Percentiles rank a stretch among this genome's conserved stretches.
Conservation (phyloP, 345 rosid genomes). For the Eucalyptus cloeziana region DNA sequence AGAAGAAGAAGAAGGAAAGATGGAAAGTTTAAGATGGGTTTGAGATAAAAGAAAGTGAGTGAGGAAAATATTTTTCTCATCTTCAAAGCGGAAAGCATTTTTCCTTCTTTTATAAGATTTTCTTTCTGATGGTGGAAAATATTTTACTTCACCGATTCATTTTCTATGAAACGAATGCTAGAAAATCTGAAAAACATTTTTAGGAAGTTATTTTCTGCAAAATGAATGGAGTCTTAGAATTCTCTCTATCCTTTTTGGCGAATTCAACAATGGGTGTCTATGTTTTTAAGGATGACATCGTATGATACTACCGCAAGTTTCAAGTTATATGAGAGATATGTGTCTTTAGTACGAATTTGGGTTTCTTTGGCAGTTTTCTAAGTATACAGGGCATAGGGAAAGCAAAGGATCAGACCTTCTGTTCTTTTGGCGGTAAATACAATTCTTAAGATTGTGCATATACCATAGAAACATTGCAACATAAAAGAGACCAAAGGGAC, state of each 20-base stretch:
- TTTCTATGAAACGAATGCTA: rapidly evolving
- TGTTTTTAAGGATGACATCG: neutral
- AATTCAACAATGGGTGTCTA: neutral
- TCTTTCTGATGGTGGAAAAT: too few species aligned
- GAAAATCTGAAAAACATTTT: rapidly evolving
- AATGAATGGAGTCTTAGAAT: too few species aligned
- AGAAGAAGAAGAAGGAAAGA: too few species aligned
- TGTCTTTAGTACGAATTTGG: neutral
- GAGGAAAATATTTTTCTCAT: too few species aligned
- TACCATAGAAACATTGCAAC: neutral
- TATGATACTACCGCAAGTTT: neutral
- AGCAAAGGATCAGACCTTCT: neutral
- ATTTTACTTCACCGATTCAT: too few species aligned
- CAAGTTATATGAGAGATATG: neutral
- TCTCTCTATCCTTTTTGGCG: neutral
- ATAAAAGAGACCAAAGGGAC: neutral
- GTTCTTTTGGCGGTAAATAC: neutral
- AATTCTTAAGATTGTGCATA: neutral
- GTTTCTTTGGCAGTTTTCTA: too few species aligned
- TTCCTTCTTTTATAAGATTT: too few species aligned
- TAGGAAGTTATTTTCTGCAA: rapidly evolving
- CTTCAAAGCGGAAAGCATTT: too few species aligned
- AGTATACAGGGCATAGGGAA: neutral
- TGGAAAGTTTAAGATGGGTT: too few species aligned
- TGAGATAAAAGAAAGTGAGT: too few species aligned